phyloP scores from a whole-genome alignment of 2,329 filamentous ascomycete genomes.

The Fusarium sp. region DNA sequence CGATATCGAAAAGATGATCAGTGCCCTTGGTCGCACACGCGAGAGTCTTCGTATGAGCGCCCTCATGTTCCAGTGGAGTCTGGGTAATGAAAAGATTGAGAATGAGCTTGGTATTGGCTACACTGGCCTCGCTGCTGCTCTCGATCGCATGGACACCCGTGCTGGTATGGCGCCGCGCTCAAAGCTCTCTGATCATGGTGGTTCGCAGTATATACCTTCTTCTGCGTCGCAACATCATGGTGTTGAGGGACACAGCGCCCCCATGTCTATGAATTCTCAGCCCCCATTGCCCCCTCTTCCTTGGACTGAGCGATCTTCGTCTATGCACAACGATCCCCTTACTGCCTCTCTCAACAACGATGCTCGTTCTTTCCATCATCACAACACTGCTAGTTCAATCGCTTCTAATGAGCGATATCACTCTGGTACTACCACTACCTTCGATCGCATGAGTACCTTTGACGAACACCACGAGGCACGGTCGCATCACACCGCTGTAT shows the following conservation, averaged over 20 bases:
- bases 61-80: conserved; percentile 73
- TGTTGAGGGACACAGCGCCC: conserved; percentile 30
- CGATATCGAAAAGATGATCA: conserved; percentile 71
- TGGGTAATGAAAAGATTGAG: conserved; percentile 70
- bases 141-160: conserved; percentile 59
- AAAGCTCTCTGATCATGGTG: conserved; percentile 30
- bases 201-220: conserved; percentile 43
- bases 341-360: conserved; percentile 22
- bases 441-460: conserved; percentile 50
- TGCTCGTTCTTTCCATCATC: conserved; percentile 26
- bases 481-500: conserved; percentile 43
- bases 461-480: conserved; percentile 47
- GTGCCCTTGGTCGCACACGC: conserved; percentile 67
- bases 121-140: conserved; percentile 73
- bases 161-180: conserved; percentile 36
- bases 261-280: conserved; percentile 11
- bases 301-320: conserved; percentile 42
- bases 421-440: conserved; percentile 43
- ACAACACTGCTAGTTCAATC: conserved; percentile 49
- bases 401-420: conserved; percentile 49
- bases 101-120: conserved; percentile 74
- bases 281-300: conserved; percentile 46
- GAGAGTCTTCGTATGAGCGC: conserved; percentile 74
- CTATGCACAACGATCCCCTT: conserved; percentile 30
- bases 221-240: conserved; percentile 44